Conservation (phyloP, 495 filamentous ascomycete genomes). For the Talaromyces liani region DNA sequence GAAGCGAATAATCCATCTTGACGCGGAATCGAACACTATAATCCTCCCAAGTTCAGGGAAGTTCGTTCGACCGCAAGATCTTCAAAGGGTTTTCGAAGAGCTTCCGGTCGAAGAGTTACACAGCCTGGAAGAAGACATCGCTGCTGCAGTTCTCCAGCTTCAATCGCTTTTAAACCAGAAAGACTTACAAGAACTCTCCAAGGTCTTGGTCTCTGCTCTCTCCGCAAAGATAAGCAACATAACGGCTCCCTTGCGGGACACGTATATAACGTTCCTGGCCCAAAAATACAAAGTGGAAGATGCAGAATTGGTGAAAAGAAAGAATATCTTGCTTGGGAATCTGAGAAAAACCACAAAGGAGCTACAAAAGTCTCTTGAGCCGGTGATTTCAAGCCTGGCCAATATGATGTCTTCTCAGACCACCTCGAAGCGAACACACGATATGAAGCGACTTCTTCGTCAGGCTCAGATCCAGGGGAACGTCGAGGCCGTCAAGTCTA, state of each 20-base stretch:
- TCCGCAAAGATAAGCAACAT: neutral
- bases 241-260: slow-evolving; percentile 2
- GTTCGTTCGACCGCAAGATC: slow-evolving; percentile 1
- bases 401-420: slow-evolving; percentile 21
- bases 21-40: neutral
- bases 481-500: slow-evolving; percentile 16
- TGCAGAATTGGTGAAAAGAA: slow-evolving; percentile 2
- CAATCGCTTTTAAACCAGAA: slow-evolving; percentile 3
- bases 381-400: slow-evolving; percentile 9
- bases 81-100: slow-evolving; percentile 5
- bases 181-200: slow-evolving; percentile 6
- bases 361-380: slow-evolving; percentile 1
- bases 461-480: slow-evolving; percentile 17
- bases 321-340: neutral
- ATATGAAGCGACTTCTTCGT: slow-evolving; percentile 18
- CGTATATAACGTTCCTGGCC: slow-evolving; percentile 2
- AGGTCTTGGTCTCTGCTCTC: slow-evolving; percentile 1
- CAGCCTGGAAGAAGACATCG: slow-evolving; percentile 5
- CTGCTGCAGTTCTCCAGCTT: slow-evolving; percentile 3
- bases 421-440: slow-evolving; percentile 21
- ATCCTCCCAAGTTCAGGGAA: slow-evolving; percentile 3
- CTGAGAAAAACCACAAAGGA: slow-evolving; percentile 3
- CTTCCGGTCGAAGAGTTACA: neutral
- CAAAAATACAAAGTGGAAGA: neutral
- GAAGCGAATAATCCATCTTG: neutral